Evolutionary conservation across 83 land plant genomes (phyloP).

Genomic region (Thuja plicata): DNA sequence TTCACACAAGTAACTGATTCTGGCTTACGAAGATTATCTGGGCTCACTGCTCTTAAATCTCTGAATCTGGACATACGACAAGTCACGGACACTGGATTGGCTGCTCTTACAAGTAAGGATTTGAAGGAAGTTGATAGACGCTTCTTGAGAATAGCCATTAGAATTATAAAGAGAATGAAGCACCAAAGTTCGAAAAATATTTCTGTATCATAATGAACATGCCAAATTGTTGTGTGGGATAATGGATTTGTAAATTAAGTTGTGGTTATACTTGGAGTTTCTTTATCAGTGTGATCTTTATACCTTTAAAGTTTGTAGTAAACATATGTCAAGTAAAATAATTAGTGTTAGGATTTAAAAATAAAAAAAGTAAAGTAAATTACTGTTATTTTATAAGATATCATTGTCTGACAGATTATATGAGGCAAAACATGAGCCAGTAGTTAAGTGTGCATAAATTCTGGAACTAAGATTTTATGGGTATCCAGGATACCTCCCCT

Average conservation of each 20-base stretch:
- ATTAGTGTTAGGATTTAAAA: not conserved
- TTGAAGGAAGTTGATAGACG: not conserved
- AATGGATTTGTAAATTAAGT: not conserved
- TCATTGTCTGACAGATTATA: not conserved
- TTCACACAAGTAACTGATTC: conserved; percentile 80
- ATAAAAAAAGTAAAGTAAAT: not conserved
- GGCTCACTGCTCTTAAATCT: conserved; percentile 78
- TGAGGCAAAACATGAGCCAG: not conserved
- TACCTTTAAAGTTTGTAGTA: not conserved
- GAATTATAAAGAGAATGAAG: not conserved
- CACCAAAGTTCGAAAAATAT: not conserved
- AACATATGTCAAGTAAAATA: not conserved
- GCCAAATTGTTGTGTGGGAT: not conserved
- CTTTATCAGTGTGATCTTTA: not conserved
- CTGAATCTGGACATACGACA: conserved; percentile 90
- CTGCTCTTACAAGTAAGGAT: conserved; percentile 76
- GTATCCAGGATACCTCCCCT: not conserved
- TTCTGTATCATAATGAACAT: not conserved
- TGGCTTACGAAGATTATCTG: conserved; percentile 72
- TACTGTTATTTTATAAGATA: not conserved
- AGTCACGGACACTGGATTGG: conserved; percentile 88
- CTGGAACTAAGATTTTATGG: not conserved
- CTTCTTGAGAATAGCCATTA: not conserved
- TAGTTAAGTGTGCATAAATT: not conserved
- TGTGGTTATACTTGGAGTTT: not conserved